These are phyloP conservation scores for Trypanosoma vivax DNA, from an alignment of 208 protist genomes.

Conservation along the genomic window DNA sequence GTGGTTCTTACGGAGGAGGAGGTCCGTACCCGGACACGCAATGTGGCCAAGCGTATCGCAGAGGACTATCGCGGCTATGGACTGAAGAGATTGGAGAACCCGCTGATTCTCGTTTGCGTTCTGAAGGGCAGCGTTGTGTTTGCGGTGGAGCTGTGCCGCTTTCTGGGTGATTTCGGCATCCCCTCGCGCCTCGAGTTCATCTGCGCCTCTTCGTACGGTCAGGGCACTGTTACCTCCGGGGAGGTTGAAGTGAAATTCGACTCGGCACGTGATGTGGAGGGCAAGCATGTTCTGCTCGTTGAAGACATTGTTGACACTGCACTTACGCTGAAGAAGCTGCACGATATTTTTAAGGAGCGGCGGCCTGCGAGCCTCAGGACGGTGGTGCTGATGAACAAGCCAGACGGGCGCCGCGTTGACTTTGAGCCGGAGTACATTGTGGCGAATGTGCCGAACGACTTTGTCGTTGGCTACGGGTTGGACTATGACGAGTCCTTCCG, in stretches of 20 bases:
- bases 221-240: constrained; percentile 37
- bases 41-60: constrained; percentile 55
- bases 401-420: constrained; percentile 39
- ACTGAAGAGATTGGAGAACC: constrained; percentile 34
- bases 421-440: constrained; percentile 67
- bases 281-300: constrained; percentile 77
- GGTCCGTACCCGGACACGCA: constrained; percentile 32
- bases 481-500: constrained; percentile 83
- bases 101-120: constrained; percentile 75
- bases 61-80: constrained; percentile 49
- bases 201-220: constrained; percentile 69
- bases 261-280: constrained; percentile 58
- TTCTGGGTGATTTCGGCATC: constrained; percentile 55
- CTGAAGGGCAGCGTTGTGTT: constrained; percentile 85
- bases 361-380: constrained; percentile 75
- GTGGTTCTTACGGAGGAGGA: constrained; percentile 54
- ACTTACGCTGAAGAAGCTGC: constrained; percentile 70
- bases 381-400: constrained; percentile 83
- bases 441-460: constrained; percentile 49
- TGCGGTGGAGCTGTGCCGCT: constrained; percentile 67
- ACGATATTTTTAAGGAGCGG: constrained; percentile 40
- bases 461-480: constrained; percentile 90
- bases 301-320: constrained; percentile 90
- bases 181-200: constrained; percentile 84
- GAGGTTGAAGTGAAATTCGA: constrained; percentile 83